Evolutionary conservation across 495 filamentous ascomycete genomes (phyloP), one percentile per base, ranked within the genome.

Genomic region (Friedmanniomyces simplex): DNA sequence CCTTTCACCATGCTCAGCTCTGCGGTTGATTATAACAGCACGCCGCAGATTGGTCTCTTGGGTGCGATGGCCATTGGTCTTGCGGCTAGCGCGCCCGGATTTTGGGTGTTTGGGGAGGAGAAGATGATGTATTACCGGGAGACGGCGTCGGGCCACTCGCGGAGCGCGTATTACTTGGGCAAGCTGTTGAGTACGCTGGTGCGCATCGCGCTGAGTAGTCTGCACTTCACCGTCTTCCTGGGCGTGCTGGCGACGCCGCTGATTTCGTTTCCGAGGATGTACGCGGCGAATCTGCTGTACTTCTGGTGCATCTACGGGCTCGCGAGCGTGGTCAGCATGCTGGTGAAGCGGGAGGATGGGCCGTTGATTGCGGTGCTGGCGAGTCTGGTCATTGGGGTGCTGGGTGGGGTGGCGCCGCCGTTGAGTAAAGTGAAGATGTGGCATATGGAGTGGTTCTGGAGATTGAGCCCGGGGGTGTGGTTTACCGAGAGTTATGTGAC

Each of bases 221-320:
- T 81, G 20, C 80, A 83, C 65, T 82, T 81, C 68, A 75, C 77
- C 0, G 69, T 75, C 12, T 68, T 76, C 12, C 73, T 79, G 60
- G 67, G 77, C 25, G 51, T 82, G 6, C 71, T 82, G 25, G 62
- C 73, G 13, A 72, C 71, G 10, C 79, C 80, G 0, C 65, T 76
- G 8, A 79, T 82, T 22, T 42, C 62, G 0, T 82, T 72, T 65
- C 54, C 59, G 10, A 58, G 64, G 0, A 71, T 73, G 12, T 78
- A 77, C 62, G 52, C 68, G 0, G 71, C 72, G 13, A 78, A 79
- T 57, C 58, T 82, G 37, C 57, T 79, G 1, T 81, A 81, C 58
- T 81, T 79, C 60, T 82, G 77, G 59, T 77, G 74, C 63, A 75
- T 82, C 48, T 82, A 80, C 64, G 79, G 81, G 4, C 71, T 82